These are phyloP conservation scores for Cyclanthera cordifolia DNA, from an alignment of 306 rosid species.

Conservation along the genomic window DNA sequence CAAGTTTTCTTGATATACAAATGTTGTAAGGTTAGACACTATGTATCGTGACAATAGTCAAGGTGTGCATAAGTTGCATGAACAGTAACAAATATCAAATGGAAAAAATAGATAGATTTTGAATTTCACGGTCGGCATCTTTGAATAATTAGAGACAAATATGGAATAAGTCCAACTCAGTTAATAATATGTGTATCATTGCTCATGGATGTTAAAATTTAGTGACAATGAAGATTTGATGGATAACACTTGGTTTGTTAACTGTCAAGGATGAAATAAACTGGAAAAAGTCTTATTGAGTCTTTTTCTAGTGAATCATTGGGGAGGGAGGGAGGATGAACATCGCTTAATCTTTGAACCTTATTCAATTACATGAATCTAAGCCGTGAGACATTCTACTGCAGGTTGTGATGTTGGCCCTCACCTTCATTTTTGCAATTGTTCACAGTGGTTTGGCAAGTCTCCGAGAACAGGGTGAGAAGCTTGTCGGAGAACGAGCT, in stretches of 20 bases:
- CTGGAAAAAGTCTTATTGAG: too few relatives aligned
- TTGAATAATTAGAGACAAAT: neutral
- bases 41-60: too few relatives aligned
- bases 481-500: constrained; percentile 77
- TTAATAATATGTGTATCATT: too few relatives aligned
- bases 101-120: neutral
- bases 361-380: constrained; percentile 15
- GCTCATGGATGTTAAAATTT: neutral
- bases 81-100: too few relatives aligned
- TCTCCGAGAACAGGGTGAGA: constrained; percentile 70
- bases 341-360: neutral
- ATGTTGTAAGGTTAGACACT: too few relatives aligned
- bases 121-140: neutral
- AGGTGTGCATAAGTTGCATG: too few relatives aligned
- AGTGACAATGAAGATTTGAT: neutral
- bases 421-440: constrained; percentile 53
- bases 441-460: constrained; percentile 91
- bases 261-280: too few relatives aligned
- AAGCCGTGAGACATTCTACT: constrained; percentile 20
- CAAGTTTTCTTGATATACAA: too few relatives aligned
- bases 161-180: neutral
- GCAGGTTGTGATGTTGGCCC: constrained; percentile 77
- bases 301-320: too few relatives aligned
- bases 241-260: too few relatives aligned
- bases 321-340: neutral